A percentile compares a stretch with the other conserved stretches of the same genome.
Conservation (phyloP, 2,329 filamentous ascomycete genomes). For the Xylaria sp. region DNA sequence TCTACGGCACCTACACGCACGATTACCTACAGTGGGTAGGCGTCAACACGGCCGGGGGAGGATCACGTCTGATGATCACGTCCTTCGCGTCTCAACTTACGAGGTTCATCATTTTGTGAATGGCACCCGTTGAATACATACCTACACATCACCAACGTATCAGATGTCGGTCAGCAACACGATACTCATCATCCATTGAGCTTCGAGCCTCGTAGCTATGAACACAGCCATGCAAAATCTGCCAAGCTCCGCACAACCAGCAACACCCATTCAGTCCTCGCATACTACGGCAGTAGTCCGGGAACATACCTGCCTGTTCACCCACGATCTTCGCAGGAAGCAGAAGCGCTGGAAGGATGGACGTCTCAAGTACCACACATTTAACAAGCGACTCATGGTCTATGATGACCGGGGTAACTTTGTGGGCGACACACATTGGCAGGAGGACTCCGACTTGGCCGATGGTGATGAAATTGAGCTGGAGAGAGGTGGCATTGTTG, state of each 20-base stretch:
- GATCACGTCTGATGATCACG: too few relatives aligned
- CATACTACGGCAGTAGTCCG: conserved; percentile 57
- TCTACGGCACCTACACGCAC: too few relatives aligned
- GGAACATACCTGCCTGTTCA: conserved; percentile 82
- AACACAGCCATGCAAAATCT: conserved; percentile 20
- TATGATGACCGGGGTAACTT: conserved; percentile 77
- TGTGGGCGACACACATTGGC: conserved; percentile 81
- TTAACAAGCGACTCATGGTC: conserved; percentile 88
- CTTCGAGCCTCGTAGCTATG: conserved; percentile 13
- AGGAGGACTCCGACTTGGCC: conserved; percentile 59
- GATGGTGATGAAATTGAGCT: conserved; percentile 79
- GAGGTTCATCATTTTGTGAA: not conserved
- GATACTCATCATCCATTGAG: not conserved
- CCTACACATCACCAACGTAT: not conserved
- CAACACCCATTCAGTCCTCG: conserved; percentile 15
- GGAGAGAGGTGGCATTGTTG: conserved; percentile 68
- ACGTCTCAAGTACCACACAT: conserved; percentile 77
- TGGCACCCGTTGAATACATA: not conserved
- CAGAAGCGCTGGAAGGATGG: conserved; percentile 95
- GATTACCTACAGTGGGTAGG: too few relatives aligned
- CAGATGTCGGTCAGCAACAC: not conserved
- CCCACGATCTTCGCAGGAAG: conserved; percentile 77
- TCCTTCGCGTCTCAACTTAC: too few relatives aligned
- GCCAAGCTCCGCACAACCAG: conserved; percentile 22
- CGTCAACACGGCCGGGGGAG: too few relatives aligned